Evolutionary conservation across 768 basidiomycete species (phyloP).

Genomic region (Collybia mongolica): DNA sequence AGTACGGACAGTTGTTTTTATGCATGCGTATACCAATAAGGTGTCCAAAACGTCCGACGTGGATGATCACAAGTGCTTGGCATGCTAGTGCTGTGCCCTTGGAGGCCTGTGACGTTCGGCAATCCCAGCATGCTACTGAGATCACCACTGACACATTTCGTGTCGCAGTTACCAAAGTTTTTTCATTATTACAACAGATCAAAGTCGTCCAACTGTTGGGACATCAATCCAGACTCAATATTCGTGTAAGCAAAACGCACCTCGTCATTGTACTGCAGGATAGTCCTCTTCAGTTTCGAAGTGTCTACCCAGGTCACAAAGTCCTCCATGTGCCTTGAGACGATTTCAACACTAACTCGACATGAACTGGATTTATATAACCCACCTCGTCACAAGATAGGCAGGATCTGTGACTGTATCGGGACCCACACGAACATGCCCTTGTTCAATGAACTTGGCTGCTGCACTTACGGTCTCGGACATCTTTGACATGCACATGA

Average conservation of each 20-base stretch:
- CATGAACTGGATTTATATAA: background rate
- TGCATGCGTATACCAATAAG: no score
- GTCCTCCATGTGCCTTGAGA: conserved; percentile 90
- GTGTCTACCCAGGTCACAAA: conserved; percentile 99
- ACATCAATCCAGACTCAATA: conserved; percentile 13
- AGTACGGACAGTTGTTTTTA: no score
- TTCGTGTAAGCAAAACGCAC: conserved; percentile 32
- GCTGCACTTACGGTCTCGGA: conserved; percentile 93
- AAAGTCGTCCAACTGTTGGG: conserved; percentile 84
- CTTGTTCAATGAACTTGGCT: conserved; percentile 96
- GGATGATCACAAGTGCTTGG: no score
- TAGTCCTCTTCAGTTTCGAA: conserved; percentile 92
- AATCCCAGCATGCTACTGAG: no score
- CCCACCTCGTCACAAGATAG: conserved; percentile 85
- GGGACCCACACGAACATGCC: conserved; percentile 95
- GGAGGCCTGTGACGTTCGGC: no score
- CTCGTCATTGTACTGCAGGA: conserved; percentile 97
- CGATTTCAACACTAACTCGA: conserved; percentile 1
- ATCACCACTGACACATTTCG: no score
- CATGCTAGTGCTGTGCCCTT: no score
- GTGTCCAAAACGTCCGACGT: no score
- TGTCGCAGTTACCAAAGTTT: no score
- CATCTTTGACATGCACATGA: conserved; percentile 93
- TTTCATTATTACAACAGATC: conserved; percentile 61
- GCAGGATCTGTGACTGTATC: conserved; percentile 96